Conservation (phyloP, 83 land plant species). For the Isoetes engelmannii region DNA sequence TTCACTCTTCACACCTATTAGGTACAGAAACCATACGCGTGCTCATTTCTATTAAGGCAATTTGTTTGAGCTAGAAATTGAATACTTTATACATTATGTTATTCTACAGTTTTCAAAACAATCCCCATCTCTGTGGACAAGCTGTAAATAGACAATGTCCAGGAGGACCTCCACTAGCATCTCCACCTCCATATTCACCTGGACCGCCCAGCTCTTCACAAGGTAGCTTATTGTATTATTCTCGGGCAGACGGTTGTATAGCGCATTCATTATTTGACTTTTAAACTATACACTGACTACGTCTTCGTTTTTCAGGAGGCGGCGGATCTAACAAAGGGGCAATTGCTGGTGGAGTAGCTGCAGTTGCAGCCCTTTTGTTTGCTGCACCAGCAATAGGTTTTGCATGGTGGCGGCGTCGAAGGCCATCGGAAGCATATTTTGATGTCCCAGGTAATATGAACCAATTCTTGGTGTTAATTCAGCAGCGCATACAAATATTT, state of each 20-base stretch:
- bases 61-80: conserved; percentile 4
- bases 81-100: not conserved
- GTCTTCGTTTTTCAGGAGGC: conserved; percentile 31
- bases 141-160: conserved; percentile 51
- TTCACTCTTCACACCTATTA: conserved; percentile 79
- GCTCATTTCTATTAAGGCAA: not conserved
- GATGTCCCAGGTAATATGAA: conserved; percentile 70
- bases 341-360: conserved; percentile 75
- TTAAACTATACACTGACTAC: not conserved
- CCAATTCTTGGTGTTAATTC: not conserved
- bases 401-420: conserved; percentile 59
- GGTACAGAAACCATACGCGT: conserved; percentile 33
- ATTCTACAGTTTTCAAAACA: conserved; percentile 56
- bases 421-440: conserved; percentile 65
- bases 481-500: not conserved
- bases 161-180: conserved; percentile 60
- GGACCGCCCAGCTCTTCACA: conserved; percentile 34
- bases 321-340: conserved; percentile 52
- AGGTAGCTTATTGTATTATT: conserved; percentile 21
- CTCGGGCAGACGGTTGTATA: conserved; percentile 15
- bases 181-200: conserved; percentile 62
- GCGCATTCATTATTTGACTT: not conserved
- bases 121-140: conserved; percentile 51
- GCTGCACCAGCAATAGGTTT: conserved; percentile 53
- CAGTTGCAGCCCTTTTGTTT: conserved; percentile 62